These are phyloP conservation scores for Hebeloma cylindrosporum DNA, from an alignment of 768 basidiomycete genomes.

Conservation along the genomic window DNA sequence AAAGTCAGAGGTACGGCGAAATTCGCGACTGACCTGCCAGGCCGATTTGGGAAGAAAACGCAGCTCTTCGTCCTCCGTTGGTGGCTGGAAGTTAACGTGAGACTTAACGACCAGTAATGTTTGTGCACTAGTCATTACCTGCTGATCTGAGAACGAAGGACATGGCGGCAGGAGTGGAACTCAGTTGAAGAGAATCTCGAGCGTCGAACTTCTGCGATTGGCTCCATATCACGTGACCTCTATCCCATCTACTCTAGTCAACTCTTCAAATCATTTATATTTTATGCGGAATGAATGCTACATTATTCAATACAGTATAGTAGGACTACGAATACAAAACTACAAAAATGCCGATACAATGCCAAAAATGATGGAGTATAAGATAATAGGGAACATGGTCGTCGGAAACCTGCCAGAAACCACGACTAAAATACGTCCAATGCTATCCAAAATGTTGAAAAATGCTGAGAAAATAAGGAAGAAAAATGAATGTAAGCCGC, in stretches of 20 bases:
- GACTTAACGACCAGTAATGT: slow-evolving; percentile 2
- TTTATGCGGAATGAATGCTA: background rate
- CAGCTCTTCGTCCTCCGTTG: slow-evolving; percentile 43
- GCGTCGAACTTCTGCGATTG: slow-evolving; percentile 18
- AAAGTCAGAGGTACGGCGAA: slow-evolving; percentile 11
- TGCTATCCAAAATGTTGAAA: slow-evolving; percentile 9
- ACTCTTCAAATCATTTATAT: background rate
- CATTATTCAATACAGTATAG: slow-evolving; percentile 2
- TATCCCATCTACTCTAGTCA: background rate
- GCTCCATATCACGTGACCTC: slow-evolving; percentile 18
- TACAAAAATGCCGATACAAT: slow-evolving; percentile 7
- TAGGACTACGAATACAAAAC: slow-evolving; percentile 5
- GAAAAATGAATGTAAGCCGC: slow-evolving; percentile 1
- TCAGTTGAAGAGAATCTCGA: slow-evolving; percentile 6
- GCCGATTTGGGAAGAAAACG: slow-evolving; percentile 45
- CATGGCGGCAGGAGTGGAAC: slow-evolving; percentile 36
- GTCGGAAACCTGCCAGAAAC: slow-evolving; percentile 8
- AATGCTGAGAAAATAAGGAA: slow-evolving; percentile 7
- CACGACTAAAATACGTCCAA: slow-evolving; percentile 3
- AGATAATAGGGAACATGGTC: slow-evolving; percentile 10
- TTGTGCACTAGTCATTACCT: slow-evolving; percentile 23
- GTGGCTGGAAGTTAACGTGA: slow-evolving; percentile 27
- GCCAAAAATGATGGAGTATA: slow-evolving; percentile 5
- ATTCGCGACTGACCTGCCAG: slow-evolving; percentile 36
- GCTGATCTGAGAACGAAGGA: slow-evolving; percentile 43